Evolutionary conservation across 768 basidiomycete species (phyloP), one percentile per base, ranked within the genome.

Genomic region (Mycena leptocephala): DNA sequence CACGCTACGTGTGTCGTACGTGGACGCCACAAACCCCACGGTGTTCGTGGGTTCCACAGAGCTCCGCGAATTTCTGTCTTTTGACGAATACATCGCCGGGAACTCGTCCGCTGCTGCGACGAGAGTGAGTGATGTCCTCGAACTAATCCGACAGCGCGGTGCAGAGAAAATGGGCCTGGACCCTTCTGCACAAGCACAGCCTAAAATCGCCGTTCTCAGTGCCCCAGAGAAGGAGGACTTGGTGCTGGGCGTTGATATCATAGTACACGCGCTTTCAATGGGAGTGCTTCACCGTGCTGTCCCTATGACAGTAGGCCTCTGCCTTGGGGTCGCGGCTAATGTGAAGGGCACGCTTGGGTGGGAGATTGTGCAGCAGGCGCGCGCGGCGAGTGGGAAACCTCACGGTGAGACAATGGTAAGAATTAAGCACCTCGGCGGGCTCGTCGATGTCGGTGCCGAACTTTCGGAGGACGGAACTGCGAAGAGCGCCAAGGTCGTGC

Each of bases 21-120:
- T 95, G 16, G 94, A 95, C 79, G 94, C 94, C 2, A 93, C 94
- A 20, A 95, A 95, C 81, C 94, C 94, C 0, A 93, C 92, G 8
- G 90, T 95, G 20, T 92, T 95, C 83, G 87, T 95, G 77, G 69
- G 83, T 39, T 82, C 86, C 5, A 74, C 82, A 0, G 89, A 91
- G 48, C 85, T 95, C 43, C 76, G 81, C 26, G 56, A 76, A 8
- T 82, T 86, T 41, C 84, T 91, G 55, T 82, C 85, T 26, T 79
- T 90, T 51, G 84, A 81, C 46, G 84, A 84, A n/a, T 89, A 87
- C 75, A 59, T 87, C 46, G 58, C 79, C 3, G 83, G 85, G 20
- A 82, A 80, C 63, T 68, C 83, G 39, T 69, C 83, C 11, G 72
- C 80, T 4, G 78, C 80, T 51, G 77, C 81, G 9, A 73, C 79